A percentile compares a stretch with the other conserved stretches of the same genome.
phyloP scores from a whole-genome alignment of 495 filamentous ascomycete species.

The Articulospora tetracladia region DNA sequence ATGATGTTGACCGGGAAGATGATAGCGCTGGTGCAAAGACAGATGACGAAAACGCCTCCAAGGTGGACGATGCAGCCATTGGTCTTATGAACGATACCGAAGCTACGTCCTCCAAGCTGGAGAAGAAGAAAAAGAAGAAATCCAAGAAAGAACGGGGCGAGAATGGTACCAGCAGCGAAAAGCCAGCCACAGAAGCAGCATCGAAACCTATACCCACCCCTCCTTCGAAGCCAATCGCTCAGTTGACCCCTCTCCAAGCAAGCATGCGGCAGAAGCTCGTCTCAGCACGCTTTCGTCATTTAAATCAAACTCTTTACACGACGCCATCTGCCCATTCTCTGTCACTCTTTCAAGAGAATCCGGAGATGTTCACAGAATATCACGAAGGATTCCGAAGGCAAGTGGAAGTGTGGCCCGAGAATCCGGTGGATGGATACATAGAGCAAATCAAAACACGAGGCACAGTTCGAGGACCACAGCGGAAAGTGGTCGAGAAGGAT shows the following conservation, averaged over 20 bases:
- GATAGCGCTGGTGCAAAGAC: constrained; percentile 2
- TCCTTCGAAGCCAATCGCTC: constrained; percentile 23
- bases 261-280: constrained; percentile 91
- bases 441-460: constrained; percentile 41
- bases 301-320: constrained; percentile 95
- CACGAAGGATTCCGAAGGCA: constrained; percentile 93
- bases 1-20: constrained; percentile 12
- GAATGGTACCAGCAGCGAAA: constrained; percentile 5
- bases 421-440: constrained; percentile 86
- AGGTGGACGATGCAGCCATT: constrained; percentile 11
- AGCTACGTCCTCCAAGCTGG: constrained; percentile 19
- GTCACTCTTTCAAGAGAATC: constrained; percentile 70
- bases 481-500: not conserved
- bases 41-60: constrained; percentile 15
- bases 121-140: constrained; percentile 26
- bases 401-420: constrained; percentile 92
- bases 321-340: constrained; percentile 77
- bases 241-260: constrained; percentile 85
- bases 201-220: not conserved
- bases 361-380: constrained; percentile 91
- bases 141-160: constrained; percentile 21
- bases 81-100: constrained; percentile 2
- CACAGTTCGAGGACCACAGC: constrained; percentile 16
- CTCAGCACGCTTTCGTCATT: constrained; percentile 91
- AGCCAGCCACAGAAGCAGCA: not conserved